Evolutionary conservation across 129 eudicot species (phyloP), one percentile per base, ranked within the genome.

Genomic region (Dittrichia graveolens): DNA sequence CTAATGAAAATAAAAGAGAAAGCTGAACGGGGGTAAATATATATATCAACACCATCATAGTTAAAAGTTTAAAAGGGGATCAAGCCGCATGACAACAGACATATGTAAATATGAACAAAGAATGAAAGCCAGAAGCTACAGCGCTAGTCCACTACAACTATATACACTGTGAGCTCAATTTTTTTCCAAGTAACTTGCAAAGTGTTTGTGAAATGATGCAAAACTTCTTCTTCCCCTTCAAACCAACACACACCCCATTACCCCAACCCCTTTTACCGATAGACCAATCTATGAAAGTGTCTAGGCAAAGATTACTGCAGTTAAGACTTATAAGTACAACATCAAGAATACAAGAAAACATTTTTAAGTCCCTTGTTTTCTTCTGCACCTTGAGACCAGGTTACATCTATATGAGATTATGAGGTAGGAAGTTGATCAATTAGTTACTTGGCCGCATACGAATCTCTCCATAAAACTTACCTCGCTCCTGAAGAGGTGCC

Each of bases 281-380:
- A 34, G 35, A 48, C 41, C 8, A 24, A 18, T 42, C 38, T 6
- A 53, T 3, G 15, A 37, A 15, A 14, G 41, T 9, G 16, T 69
- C 63, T 12, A 39, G n/a, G 54, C 75, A 70, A 43, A 70, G 40
- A 42, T 70, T 40, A 16, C 44, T 24, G 31, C 31, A 24, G 7
- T 49, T 14, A 67, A 67, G 8, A 47, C 57, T 31, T 9, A 46
- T 24, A 45, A 45, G 41, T 44, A 59, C 31, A 11, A 41, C 1
- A 11, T 5, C 40, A 15, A 24, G 31, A 24, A 24, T 24, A 62
- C n/a, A 14, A n/a, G 50, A 12, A 45, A 44, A 38, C 42, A 46
- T 66, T 43, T 47, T 46, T 35, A 18, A 45, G 56, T 48, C 4
- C 12, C 43, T 65, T 65, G 24, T 31, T 24, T 24, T 24, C 31